These are phyloP conservation scores for Arthrobotrys iridis DNA, from an alignment of 2,329 filamentous ascomycete genomes.

Conservation along the genomic window DNA sequence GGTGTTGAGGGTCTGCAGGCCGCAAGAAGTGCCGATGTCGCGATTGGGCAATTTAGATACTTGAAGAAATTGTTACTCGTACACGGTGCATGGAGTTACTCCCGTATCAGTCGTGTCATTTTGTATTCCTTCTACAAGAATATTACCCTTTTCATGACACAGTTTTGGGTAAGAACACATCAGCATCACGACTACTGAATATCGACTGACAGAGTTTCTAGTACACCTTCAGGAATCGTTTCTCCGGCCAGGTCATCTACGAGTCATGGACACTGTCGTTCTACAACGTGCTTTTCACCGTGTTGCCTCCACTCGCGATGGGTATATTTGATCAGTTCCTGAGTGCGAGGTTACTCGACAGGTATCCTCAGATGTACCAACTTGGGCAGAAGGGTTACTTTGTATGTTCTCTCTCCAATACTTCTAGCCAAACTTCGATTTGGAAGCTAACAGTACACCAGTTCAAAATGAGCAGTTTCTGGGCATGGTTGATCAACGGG, in stretches of 20 bases:
- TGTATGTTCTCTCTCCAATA: slow-evolving; percentile 55
- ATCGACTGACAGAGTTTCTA: slow-evolving; percentile 60
- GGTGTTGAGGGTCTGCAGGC: slow-evolving; percentile 97
- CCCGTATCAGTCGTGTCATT: slow-evolving; percentile 95
- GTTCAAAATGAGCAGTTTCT: slow-evolving; percentile 92
- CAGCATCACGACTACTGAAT: background rate
- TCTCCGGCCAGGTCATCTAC: slow-evolving; percentile 97
- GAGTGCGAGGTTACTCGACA: slow-evolving; percentile 88
- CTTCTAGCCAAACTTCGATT: background rate
- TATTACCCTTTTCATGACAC: slow-evolving; percentile 97
- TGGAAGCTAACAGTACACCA: slow-evolving; percentile 31
- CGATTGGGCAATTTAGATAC: slow-evolving; percentile 94
- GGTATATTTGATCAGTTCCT: slow-evolving; percentile 98
- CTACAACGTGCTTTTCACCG: slow-evolving; percentile 98
- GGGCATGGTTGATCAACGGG: slow-evolving; percentile 90
- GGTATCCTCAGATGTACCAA: slow-evolving; percentile 94
- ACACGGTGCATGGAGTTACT: slow-evolving; percentile 97
- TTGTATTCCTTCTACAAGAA: slow-evolving; percentile 99
- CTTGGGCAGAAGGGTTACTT: slow-evolving; percentile 92
- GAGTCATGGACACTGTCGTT: slow-evolving; percentile 99
- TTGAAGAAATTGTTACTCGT: slow-evolving; percentile 92
- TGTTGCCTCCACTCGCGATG: slow-evolving; percentile 89
- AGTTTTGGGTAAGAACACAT: slow-evolving; percentile 83
- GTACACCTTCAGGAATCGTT: slow-evolving; percentile 98
- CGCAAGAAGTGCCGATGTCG: slow-evolving; percentile 91